phyloP scores from a whole-genome alignment of 1,139 yeast species.

The Maudiozyma humilis region DNA sequence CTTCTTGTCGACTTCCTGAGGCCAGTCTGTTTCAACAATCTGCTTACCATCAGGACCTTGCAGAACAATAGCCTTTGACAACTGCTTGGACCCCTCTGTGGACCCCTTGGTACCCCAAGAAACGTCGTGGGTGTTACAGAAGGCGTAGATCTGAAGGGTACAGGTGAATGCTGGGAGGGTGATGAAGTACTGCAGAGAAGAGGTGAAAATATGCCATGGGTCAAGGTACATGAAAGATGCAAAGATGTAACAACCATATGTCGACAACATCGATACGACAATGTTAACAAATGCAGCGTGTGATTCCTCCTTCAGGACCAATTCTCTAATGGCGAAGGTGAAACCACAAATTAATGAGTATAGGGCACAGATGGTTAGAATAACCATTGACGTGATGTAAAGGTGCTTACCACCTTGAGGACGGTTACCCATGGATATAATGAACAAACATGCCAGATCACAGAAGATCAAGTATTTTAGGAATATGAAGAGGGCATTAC shows the following conservation, averaged over 20 bases:
- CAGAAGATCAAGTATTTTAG: conserved; percentile 79
- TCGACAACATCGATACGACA: conserved; percentile 77
- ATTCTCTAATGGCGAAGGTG: conserved; percentile 59
- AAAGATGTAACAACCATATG: conserved; percentile 78
- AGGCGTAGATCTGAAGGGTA: conserved; percentile 85
- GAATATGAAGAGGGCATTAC: conserved; percentile 71
- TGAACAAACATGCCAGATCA: conserved; percentile 73
- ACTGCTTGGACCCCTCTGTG: conserved; percentile 56
- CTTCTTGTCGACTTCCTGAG: conserved; percentile 58
- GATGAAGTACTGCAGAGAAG: conserved; percentile 75
- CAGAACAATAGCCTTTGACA: conserved; percentile 55
- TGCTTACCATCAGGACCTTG: conserved; percentile 47
- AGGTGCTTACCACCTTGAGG: conserved; percentile 83
- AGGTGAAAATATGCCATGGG: conserved; percentile 90
- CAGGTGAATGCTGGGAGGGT: conserved; percentile 88
- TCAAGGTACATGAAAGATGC: conserved; percentile 78
- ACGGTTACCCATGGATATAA: conserved; percentile 89
- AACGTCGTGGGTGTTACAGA: conserved; percentile 72
- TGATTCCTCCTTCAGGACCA: conserved; percentile 36
- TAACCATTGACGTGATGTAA: conserved; percentile 61
- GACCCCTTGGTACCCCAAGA: conserved; percentile 98
- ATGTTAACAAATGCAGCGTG: conserved; percentile 60
- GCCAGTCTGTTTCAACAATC: conserved; percentile 76
- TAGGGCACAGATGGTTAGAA: conserved; percentile 68
- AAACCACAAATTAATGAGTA: conserved; percentile 80